Evolutionary conservation across 345 rosid species (phyloP).

Genomic region (Rhizophora apiculata): DNA sequence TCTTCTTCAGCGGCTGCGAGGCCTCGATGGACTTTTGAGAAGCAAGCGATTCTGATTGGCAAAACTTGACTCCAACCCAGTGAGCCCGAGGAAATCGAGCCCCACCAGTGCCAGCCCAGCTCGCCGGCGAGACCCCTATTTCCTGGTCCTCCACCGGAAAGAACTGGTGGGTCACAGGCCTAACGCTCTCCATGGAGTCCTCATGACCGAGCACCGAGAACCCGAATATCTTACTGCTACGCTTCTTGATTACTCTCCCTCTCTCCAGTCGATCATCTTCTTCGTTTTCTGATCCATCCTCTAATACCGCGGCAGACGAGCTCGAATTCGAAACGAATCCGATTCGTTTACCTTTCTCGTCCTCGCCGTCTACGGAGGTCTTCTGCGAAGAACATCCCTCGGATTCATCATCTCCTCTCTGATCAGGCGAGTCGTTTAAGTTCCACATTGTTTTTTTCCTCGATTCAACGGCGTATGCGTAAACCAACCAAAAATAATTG

Average conservation of each 20-base stretch:
- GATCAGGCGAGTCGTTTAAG: slow-evolving; percentile 71
- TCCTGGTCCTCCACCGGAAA: slow-evolving; percentile 61
- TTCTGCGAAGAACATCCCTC: slow-evolving; percentile 48
- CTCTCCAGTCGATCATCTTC: slow-evolving; percentile 24
- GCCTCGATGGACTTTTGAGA: slow-evolving; percentile 41
- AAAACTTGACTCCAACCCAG: slow-evolving; percentile 64
- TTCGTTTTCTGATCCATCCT: slow-evolving; percentile 78
- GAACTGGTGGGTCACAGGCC: slow-evolving; percentile 80
- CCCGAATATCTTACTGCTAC: slow-evolving; percentile 42
- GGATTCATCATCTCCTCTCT: slow-evolving; percentile 40
- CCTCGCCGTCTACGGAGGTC: slow-evolving; percentile 35
- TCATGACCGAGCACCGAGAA: slow-evolving; percentile 30
- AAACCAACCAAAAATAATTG: neutral
- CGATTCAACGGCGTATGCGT: neutral
- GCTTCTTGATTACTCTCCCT: slow-evolving; percentile 8
- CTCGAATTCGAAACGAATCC: slow-evolving; percentile 74
- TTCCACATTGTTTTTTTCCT: slow-evolving; percentile 58
- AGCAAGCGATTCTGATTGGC: slow-evolving; percentile 44
- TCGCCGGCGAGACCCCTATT: slow-evolving; percentile 33
- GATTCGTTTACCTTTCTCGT: slow-evolving; percentile 65
- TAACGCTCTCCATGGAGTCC: slow-evolving; percentile 33
- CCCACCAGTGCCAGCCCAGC: slow-evolving; percentile 17
- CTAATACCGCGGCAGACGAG: slow-evolving; percentile 71
- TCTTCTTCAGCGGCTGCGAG: slow-evolving; percentile 72
- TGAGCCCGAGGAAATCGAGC: slow-evolving; percentile 59